These are phyloP conservation scores for Xylaria longipes DNA, from an alignment of 495 filamentous ascomycete species.

Conservation along the genomic window DNA sequence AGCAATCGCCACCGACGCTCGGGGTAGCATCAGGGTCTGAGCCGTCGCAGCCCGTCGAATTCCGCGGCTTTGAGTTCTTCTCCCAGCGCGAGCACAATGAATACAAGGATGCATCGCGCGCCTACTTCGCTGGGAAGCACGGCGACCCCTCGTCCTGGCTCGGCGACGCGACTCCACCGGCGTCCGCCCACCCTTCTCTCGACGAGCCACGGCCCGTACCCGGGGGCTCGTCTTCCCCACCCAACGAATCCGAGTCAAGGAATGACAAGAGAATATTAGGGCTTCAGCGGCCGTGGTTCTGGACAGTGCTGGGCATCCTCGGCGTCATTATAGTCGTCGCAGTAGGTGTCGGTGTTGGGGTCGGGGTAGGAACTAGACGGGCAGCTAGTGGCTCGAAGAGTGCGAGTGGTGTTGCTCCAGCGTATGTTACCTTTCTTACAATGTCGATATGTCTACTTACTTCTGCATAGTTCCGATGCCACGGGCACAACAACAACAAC, in stretches of 20 bases:
- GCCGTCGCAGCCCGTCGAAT: slow-evolving; percentile 32
- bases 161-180: slow-evolving; percentile 37
- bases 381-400: neutral
- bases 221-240: neutral
- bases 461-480: neutral
- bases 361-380: slow-evolving; percentile 30
- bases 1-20: slow-evolving; percentile 17
- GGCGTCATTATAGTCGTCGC: slow-evolving; percentile 42
- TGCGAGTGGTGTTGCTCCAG: neutral
- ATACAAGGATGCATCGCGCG: slow-evolving; percentile 36
- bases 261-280: slow-evolving; percentile 32
- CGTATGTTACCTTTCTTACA: neutral
- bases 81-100: slow-evolving; percentile 39
- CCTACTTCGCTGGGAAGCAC: slow-evolving; percentile 37
- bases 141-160: slow-evolving; percentile 38
- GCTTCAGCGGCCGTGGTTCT: slow-evolving; percentile 34
- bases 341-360: slow-evolving; percentile 48
- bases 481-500: neutral
- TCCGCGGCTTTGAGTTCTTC: slow-evolving; percentile 42
- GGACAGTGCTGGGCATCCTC: slow-evolving; percentile 41
- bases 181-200: slow-evolving; percentile 31
- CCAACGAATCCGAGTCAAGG: neutral
- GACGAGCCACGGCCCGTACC: slow-evolving; percentile 12
- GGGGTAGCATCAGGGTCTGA: slow-evolving; percentile 3
- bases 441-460: neutral